phyloP scores from a whole-genome alignment of 2,329 filamentous ascomycete genomes.

The Fragosphaeria purpurea region DNA sequence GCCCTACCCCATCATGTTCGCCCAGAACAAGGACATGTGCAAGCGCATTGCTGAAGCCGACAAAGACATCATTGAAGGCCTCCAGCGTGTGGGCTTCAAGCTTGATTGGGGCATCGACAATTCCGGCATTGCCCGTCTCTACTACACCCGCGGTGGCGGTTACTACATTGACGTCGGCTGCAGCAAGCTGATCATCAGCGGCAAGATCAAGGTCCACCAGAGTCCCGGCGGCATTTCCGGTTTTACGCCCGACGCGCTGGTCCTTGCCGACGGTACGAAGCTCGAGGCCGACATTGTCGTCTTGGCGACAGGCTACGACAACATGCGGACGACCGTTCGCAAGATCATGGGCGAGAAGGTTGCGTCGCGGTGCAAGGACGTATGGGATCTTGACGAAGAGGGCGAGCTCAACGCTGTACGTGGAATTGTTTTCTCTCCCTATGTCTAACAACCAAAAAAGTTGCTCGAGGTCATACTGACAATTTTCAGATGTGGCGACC shows the following conservation, averaged over 20 bases:
- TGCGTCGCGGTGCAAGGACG: conserved; percentile 45
- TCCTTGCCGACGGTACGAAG: conserved; percentile 36
- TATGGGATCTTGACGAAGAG: conserved; percentile 49
- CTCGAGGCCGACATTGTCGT: conserved; percentile 46
- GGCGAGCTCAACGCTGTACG: conserved; percentile 36
- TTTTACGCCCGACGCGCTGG: conserved; percentile 28
- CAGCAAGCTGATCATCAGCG: conserved; percentile 41
- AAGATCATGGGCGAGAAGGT: conserved; percentile 52
- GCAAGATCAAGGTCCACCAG: conserved; percentile 43
- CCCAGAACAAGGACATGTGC: conserved; percentile 33
- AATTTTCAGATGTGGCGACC: conserved; percentile 38
- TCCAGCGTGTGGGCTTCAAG: conserved; percentile 46
- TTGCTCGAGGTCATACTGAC: too few species aligned
- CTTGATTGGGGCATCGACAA: conserved; percentile 46
- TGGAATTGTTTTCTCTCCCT: too few species aligned
- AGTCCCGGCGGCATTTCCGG: conserved; percentile 34
- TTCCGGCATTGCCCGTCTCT: conserved; percentile 44
- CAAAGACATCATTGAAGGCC: conserved; percentile 31
- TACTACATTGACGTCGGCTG: conserved; percentile 50
- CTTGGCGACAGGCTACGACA: conserved; percentile 46
- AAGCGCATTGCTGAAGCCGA: conserved; percentile 25
- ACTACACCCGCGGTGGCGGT: conserved; percentile 47
- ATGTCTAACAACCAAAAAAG: too few species aligned
- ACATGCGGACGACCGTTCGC: conserved; percentile 52
- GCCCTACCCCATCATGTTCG: conserved; percentile 6